phyloP scores from a whole-genome alignment of 768 basidiomycete genomes.

The Lactarius quietus region DNA sequence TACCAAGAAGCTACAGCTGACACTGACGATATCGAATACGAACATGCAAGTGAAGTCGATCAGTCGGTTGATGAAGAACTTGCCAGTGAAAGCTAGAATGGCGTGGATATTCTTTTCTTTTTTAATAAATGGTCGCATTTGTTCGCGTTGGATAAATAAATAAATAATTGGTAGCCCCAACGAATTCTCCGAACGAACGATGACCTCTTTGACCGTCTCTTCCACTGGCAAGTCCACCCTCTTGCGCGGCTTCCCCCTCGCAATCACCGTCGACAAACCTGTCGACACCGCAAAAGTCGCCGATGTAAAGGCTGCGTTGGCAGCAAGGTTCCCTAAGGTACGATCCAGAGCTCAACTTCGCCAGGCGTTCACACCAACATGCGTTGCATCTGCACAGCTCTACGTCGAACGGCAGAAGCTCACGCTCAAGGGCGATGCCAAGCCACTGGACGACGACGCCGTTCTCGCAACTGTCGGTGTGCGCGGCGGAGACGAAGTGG shows the following conservation, averaged over 20 bases:
- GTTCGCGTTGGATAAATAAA: background rate
- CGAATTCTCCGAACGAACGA: background rate
- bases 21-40: slow-evolving; percentile 20
- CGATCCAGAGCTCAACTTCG: slow-evolving; percentile 15
- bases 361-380: background rate
- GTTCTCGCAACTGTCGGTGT: slow-evolving; percentile 58
- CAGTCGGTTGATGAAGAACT: background rate
- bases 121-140: background rate
- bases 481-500: slow-evolving; percentile 56
- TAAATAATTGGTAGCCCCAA: slow-evolving; percentile 14
- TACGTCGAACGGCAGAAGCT: slow-evolving; percentile 70
- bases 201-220: slow-evolving; percentile 56
- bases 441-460: slow-evolving; percentile 58
- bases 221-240: slow-evolving; percentile 44
- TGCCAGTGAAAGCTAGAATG: background rate
- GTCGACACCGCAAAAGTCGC: slow-evolving; percentile 51
- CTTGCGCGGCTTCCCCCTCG: slow-evolving; percentile 49
- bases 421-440: slow-evolving; percentile 56
- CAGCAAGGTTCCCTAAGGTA: slow-evolving; percentile 51
- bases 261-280: slow-evolving; percentile 47
- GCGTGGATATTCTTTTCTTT: background rate
- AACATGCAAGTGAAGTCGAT: slow-evolving; percentile 12
- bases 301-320: slow-evolving; percentile 66
- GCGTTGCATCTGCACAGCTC: slow-evolving; percentile 47
- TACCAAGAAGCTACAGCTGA: slow-evolving; percentile 27